Conservation (phyloP, 176 grass and related monocot genomes). For the Oryza officinalis region DNA sequence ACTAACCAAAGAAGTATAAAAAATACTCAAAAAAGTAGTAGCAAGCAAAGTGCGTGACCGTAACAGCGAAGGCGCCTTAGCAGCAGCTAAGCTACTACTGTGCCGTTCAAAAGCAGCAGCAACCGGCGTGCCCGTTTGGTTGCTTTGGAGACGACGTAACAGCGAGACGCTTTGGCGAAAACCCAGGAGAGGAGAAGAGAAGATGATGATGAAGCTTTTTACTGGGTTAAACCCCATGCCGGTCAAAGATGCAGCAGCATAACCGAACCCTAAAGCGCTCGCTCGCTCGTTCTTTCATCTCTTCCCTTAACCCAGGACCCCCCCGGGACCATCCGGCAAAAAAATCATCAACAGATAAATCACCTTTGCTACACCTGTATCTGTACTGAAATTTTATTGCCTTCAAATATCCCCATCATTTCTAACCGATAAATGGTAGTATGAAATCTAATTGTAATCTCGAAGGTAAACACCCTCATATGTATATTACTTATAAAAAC, state of each 20-base stretch:
- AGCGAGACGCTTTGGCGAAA: conserved; percentile 41
- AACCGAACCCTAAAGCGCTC: background rate
- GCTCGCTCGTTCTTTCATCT: background rate
- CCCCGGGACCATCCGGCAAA: background rate
- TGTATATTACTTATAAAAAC: too few species aligned
- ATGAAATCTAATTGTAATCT: too few species aligned
- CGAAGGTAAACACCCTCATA: too few species aligned
- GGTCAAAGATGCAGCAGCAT: conserved; percentile 44
- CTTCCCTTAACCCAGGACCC: background rate
- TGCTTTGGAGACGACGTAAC: background rate
- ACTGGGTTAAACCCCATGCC: conserved; percentile 15
- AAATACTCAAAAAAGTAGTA: too few species aligned
- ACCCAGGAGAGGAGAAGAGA: conserved; percentile 9
- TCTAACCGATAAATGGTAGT: too few species aligned
- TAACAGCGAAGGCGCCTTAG: conserved; percentile 17
- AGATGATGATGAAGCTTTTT: background rate
- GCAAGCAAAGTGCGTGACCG: background rate
- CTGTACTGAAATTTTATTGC: too few species aligned
- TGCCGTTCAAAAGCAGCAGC: conserved; percentile 19
- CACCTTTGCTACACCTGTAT: too few species aligned
- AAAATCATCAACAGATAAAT: too few species aligned
- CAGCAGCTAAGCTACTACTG: background rate
- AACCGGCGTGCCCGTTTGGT: background rate
- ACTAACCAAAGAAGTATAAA: too few species aligned
- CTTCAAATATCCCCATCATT: too few species aligned